phyloP scores from a whole-genome alignment of 1,139 yeast species.

The Pichia sp. region DNA sequence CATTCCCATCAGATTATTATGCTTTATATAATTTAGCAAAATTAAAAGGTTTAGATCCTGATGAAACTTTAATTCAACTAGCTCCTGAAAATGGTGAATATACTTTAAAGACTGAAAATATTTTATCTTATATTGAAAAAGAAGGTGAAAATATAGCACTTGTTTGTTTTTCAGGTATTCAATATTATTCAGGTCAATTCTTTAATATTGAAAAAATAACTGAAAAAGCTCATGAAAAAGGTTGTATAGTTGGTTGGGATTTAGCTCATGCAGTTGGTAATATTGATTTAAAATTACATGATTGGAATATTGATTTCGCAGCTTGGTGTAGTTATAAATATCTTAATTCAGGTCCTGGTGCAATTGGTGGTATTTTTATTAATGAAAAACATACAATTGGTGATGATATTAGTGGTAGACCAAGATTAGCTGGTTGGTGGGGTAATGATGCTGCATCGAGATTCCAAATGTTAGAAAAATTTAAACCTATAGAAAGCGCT shows the following conservation, averaged over 20 bases:
- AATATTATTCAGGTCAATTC: constrained; percentile 85
- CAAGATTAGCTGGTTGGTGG: constrained; percentile 97
- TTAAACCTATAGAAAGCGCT: constrained; percentile 78
- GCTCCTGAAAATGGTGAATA: constrained; percentile 52
- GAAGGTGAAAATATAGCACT: constrained; percentile 63
- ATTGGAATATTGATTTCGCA: constrained; percentile 90
- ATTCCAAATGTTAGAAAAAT: constrained; percentile 73
- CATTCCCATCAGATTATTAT: constrained; percentile 90
- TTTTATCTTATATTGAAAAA: constrained; percentile 48
- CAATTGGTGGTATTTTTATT: constrained; percentile 77
- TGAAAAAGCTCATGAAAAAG: constrained; percentile 43
- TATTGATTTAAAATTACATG: constrained; percentile 67
- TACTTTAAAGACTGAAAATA: constrained; percentile 55
- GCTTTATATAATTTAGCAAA: constrained; percentile 72
- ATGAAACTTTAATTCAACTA: constrained; percentile 58
- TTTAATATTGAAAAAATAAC: constrained; percentile 74
- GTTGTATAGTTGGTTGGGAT: constrained; percentile 85
- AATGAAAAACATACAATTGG: constrained; percentile 42
- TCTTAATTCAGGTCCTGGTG: constrained; percentile 89
- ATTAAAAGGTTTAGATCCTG: constrained; percentile 50
- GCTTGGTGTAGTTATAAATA: constrained; percentile 93
- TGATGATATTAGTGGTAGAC: constrained; percentile 35
- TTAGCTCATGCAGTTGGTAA: constrained; percentile 94
- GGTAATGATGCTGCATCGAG: constrained; percentile 69
- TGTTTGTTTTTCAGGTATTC: constrained; percentile 81